Evolutionary conservation across 257 asterid species (phyloP), one percentile per base, ranked within the genome.

Genomic region (Gentiana dahurica): DNA sequence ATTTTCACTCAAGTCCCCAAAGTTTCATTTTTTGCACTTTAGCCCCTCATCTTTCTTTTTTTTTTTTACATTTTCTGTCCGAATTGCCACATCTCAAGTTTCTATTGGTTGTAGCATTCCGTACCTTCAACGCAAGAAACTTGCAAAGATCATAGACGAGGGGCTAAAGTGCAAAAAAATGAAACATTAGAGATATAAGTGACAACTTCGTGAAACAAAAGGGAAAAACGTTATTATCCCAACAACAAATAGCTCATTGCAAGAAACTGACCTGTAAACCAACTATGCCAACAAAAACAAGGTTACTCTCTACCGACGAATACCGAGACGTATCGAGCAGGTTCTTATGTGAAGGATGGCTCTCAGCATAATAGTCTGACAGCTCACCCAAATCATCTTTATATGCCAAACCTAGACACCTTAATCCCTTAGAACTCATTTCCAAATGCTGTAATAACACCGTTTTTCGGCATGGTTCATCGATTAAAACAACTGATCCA

Each of bases 341-440:
- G 77, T 70, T 78, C 69, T 75, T 76, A 60, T 81, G 87, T 37
- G 91, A 88, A 36, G 89, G 92, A 75, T 89, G 95, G 45, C 50
- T 57, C 52, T 60, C 77, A 9, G 82, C 62, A 65, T 70, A 62
- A 73, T 81, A 89, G 62, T 81, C 93, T 0, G 88, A 80, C 63
- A 89, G 69, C 70, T 86, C 97, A 36, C 77, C 89, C n/a, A 86
- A 68, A 34, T 80, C 86, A 61, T 86, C 95, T 66, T 79, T 89
- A 60, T 81, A 86, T 13, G 97, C 97, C 68, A 89, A 61, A 51
- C 87, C 97, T 56, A 89, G 69, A 71, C 95, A 86, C 41, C 97
- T 79, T 59, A 89, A 75, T 48, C 94, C 97, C 71, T 77, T 86
- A 36, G 89, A 79, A 69, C 84, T 79, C 97, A 86, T 89, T 54